Base-by-base conservation (phyloP, 768 basidiomycete genomes). In the Leccinum ochraceum region DNA sequence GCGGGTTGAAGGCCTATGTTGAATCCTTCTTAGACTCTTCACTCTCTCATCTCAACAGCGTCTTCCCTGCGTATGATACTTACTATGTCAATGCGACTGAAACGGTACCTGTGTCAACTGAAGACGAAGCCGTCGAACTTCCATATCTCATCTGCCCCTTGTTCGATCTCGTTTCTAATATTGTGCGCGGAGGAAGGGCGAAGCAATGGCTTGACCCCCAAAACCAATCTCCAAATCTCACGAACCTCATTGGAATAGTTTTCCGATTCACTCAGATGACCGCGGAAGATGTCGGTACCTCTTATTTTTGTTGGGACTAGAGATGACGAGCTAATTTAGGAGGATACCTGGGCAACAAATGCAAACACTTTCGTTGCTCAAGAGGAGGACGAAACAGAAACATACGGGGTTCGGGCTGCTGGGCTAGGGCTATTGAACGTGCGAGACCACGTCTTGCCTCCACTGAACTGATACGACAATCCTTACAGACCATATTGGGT, bases 331-430 rank as follows among this genome's bases (percentile, higher is more conserved):
- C 13, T 53, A 57, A 60, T 28, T 30, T 62, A 98, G 94, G 94
- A 95, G 70, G 93, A 95, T 32, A 89, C 86, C 16, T 98, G 96
- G 96, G 84, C 86, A 3, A 84, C 81, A 56, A 90, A 97, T 66
- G 87, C 92, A 4, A 98, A 98, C 66, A 86, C 89, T 3, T 98
- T 98, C 68, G 87, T 98, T 32, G 89, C 90, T 26, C 94, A 98
- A 70, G 95, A 98, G 69, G 94, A 97, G 57, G 96, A 98, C 61
- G 94, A 96, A 62, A 87, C 87, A 1, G 86, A 90, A 56, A 71
- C 81, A 2, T 95, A 94, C 69, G 92, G 90, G 57, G 82, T 94
- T 36, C 83, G 97, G 37, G 84, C 92, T 2, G 90, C 92, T 4
- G 88, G 88, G 3, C 88, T 94, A 66, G 96, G 98, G 68, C 75